Base-by-base conservation (phyloP, 371 early-diverging fungal genomes). In the Rhizopus microsporus region DNA sequence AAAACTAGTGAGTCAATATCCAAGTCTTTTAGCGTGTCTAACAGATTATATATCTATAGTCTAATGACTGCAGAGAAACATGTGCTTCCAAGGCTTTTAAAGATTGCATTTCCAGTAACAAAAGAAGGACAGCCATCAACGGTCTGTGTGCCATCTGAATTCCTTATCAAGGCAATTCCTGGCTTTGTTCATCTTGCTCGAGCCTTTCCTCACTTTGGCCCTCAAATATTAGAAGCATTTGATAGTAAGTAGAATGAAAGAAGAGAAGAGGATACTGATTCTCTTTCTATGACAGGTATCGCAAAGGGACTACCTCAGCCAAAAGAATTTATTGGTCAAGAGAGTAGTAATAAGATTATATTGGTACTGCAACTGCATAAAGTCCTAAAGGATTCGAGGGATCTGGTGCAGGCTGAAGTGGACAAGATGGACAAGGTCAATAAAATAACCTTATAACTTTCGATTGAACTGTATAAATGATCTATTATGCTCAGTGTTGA, bases 161-260 rank as follows among this genome's bases (percentile, higher is more conserved):
- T 53, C 34, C 65, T 77, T 6, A 63, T 74, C 4, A 71, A 77
- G 48, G 70, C 67, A 6, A 73, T 78, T 12, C 75, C 75, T n/a
- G 74, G 72, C 0, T 71, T 73, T 58, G 72, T 69, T 12, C 70
- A 75, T 51, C 60, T 78, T 44, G 72, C 80, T 15, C 48, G 63
- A 46, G 80, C 76, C 5, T 79, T 74, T 40, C 80, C 80, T 7
- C 71, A 74, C 29, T 70, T 76, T 50, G 63, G 67, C 0, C 69
- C 74, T 7, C 57, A 64, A 5, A 79, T 79, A 15, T 48, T 74
- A 34, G 45, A 57, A 33, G 68, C 65, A 44, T 65, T 74, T 42
- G 67, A 69, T 34, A 73, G 78, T 74, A 68, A 72, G 49, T 2
- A 32, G 10, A 35, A 42, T 15, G 15, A 42, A 43, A 43, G 10